Percentiles rank a stretch among this genome's conserved stretches.
Evolutionary conservation across 176 grass and related monocot species (phyloP).

Genomic region (Pharus latifolius): DNA sequence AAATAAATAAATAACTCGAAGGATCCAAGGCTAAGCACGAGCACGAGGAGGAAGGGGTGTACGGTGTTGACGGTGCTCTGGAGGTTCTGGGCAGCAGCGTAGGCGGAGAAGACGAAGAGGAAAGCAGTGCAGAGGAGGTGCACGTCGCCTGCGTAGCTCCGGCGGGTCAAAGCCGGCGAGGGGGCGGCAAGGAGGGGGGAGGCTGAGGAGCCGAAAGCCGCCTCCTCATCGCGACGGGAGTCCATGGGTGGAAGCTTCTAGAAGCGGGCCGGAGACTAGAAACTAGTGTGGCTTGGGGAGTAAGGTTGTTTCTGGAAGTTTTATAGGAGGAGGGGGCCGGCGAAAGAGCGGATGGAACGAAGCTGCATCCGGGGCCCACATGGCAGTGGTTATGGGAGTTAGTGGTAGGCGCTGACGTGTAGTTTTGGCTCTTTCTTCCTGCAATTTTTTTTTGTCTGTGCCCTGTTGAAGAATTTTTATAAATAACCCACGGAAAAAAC

Average conservation of each 20-base stretch:
- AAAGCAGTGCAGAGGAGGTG: slow-evolving; percentile 73
- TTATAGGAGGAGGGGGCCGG: slow-evolving; percentile 2
- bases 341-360: background rate
- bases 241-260: slow-evolving; percentile 7
- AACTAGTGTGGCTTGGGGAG: background rate
- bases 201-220: background rate
- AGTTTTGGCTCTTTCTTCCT: background rate
- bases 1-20: background rate
- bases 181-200: slow-evolving; percentile 2
- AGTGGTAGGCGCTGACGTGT: background rate
- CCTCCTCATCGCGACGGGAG: slow-evolving; percentile 19
- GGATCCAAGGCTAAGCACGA: background rate
- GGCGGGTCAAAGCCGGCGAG: background rate
- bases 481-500: no score
- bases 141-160: slow-evolving; percentile 46
- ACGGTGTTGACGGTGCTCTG: slow-evolving; percentile 81
- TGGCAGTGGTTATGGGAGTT: background rate
- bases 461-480: no score
- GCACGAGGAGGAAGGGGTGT: background rate
- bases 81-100: slow-evolving; percentile 72
- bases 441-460: slow-evolving; percentile 1
- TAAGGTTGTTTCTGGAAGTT: slow-evolving; percentile 14
- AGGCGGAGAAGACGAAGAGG: slow-evolving; percentile 88
- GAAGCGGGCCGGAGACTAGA: background rate
- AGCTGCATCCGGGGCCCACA: background rate